phyloP scores from a whole-genome alignment of 495 filamentous ascomycete genomes.

The Entonaema liquescens region DNA sequence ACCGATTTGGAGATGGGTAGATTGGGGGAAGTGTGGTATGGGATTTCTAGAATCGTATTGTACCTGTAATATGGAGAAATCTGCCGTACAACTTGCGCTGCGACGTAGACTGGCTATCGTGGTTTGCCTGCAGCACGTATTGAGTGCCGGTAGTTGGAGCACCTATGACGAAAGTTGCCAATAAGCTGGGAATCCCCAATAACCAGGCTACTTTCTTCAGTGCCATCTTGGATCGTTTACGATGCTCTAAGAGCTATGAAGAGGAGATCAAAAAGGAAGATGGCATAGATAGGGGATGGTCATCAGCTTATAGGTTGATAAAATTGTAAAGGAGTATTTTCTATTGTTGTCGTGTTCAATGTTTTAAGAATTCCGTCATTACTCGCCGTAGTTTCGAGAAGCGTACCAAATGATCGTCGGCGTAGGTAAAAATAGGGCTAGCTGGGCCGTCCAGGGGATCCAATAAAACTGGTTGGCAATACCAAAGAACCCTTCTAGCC shows the following conservation, averaged over 20 bases:
- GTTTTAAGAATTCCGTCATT: conserved; percentile 32
- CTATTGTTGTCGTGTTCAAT: conserved; percentile 20
- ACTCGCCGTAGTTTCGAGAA: conserved; percentile 28
- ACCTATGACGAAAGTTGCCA: conserved; percentile 41
- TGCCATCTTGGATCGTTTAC: conserved; percentile 32
- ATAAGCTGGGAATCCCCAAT: conserved; percentile 37
- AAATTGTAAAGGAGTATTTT: neutral
- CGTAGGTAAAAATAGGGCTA: conserved; percentile 27
- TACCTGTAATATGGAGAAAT: conserved; percentile 97
- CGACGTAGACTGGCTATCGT: conserved; percentile 34
- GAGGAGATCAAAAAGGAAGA: neutral
- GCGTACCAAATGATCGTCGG: conserved; percentile 31
- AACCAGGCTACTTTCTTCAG: conserved; percentile 30
- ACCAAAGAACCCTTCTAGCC: conserved; percentile 14
- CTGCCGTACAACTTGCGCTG: conserved; percentile 72
- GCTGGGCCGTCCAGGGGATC: conserved; percentile 13
- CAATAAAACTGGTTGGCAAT: conserved; percentile 29
- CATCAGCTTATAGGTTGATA: conserved; percentile 30
- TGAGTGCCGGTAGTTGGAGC: conserved; percentile 42
- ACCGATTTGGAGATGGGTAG: conserved; percentile 16
- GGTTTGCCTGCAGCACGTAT: conserved; percentile 39
- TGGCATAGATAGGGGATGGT: conserved; percentile 13
- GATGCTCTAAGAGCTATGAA: conserved; percentile 23
- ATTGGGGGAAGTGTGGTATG: conserved; percentile 36
- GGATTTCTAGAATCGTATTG: conserved; percentile 2